Conservation (phyloP, 805 yeast species). For the Candida tallmaniae region DNA sequence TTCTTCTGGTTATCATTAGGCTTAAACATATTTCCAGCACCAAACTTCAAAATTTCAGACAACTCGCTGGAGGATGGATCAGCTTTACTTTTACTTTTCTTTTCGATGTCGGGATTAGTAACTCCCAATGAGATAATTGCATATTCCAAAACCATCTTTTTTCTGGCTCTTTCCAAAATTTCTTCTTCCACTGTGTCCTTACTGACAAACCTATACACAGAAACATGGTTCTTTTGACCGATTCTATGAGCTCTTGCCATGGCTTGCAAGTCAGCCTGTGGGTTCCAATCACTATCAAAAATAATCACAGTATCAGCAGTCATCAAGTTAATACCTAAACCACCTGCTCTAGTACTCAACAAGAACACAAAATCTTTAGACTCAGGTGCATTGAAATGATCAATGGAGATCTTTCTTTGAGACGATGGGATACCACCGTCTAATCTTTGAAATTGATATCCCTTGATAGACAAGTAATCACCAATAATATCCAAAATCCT, state of each 20-base stretch:
- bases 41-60: slow-evolving; percentile 91
- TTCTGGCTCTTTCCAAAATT: slow-evolving; percentile 91
- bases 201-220: slow-evolving; percentile 95
- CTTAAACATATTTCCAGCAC: slow-evolving; percentile 98
- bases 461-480: slow-evolving; percentile 84
- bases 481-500: slow-evolving; percentile 92
- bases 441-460: slow-evolving; percentile 82
- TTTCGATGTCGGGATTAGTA: slow-evolving; percentile 62
- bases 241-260: slow-evolving; percentile 99
- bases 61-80: slow-evolving; percentile 85
- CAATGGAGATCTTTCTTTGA: slow-evolving; percentile 90
- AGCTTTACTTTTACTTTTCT: slow-evolving; percentile 32
- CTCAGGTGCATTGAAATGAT: slow-evolving; percentile 91
- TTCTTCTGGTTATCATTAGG: slow-evolving; percentile 94
- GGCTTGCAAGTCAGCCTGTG: slow-evolving; percentile 98
- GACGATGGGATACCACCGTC: slow-evolving; percentile 97
- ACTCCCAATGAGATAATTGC: slow-evolving; percentile 96
- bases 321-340: slow-evolving; percentile 96
- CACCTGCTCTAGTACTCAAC: slow-evolving; percentile 96
- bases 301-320: slow-evolving; percentile 98
- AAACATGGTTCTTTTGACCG: slow-evolving; percentile 98
- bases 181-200: slow-evolving; percentile 98
- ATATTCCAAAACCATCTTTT: slow-evolving; percentile 96
- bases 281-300: slow-evolving; percentile 98
- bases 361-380: slow-evolving; percentile 89